phyloP scores from a whole-genome alignment of 2,329 filamentous ascomycete species.

The Eurotiales sp. region DNA sequence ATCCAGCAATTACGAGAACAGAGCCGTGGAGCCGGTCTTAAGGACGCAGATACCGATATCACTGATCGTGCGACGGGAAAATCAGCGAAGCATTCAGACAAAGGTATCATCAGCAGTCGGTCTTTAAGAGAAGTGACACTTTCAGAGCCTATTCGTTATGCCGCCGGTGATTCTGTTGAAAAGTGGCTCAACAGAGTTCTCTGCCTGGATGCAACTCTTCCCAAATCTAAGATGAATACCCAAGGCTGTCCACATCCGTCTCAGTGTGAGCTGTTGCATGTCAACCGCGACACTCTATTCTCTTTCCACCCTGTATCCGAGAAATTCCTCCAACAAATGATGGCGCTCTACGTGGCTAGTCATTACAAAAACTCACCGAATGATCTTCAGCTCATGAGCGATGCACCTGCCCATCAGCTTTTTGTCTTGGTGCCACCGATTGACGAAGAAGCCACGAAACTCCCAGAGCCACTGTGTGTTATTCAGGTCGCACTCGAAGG shows the following conservation, averaged over 20 bases:
- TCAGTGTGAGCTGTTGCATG: constrained; percentile 84
- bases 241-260: constrained; percentile 85
- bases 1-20: constrained; percentile 97
- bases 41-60: constrained; percentile 59
- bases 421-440: constrained; percentile 90
- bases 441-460: constrained; percentile 67
- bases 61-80: constrained; percentile 77
- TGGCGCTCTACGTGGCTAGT: constrained; percentile 92
- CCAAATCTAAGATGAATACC: constrained; percentile 66
- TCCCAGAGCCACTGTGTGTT: constrained; percentile 92
- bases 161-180: constrained; percentile 84
- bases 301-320: constrained; percentile 97
- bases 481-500: constrained; percentile 93
- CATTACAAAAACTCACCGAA: constrained; percentile 99
- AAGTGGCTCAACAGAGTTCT: constrained; percentile 94
- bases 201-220: constrained; percentile 88
- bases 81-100: constrained; percentile 60
- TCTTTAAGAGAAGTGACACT: constrained; percentile 89
- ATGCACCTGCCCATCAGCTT: constrained; percentile 92
- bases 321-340: constrained; percentile 97
- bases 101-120: constrained; percentile 61
- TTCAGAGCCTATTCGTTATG: constrained; percentile 90
- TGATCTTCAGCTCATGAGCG: constrained; percentile 97
- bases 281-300: constrained; percentile 96
- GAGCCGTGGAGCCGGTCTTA: constrained; percentile 62